Base-by-base conservation (phyloP, 345 rosid species). In the Eucalyptus marginata region DNA sequence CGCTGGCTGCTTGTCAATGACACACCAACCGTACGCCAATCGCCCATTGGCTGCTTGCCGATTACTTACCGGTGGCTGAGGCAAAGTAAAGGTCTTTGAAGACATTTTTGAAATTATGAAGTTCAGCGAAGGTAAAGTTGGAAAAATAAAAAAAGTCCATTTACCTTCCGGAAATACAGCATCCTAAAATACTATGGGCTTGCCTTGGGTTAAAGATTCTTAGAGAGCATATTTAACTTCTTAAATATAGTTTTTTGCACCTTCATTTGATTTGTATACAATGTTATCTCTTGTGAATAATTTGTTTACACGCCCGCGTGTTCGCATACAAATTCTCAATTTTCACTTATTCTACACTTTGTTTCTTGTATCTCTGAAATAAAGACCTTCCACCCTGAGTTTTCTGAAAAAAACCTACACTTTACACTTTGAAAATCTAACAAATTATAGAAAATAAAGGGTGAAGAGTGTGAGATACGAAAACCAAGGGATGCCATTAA, bases 11-110 rank as follows among this genome's bases (percentile, higher is more conserved):
- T 56, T 56, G 62, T 56, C 29, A 24, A 4, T 24, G 29, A 52
- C 58, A 52, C 58, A 52, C 58, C 25, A 18, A 52, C 24, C 10
- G 2, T 52, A 18, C 4, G 1, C 24, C 24, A 18, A 52, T 52
- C 1, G 29, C 27, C 9, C 62, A 56, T 24, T 25, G 29, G 62
- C 0, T 10, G 13, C 62, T 9, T 56, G 29, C 2, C 6, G 0
- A 25, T 56, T 56, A 25, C 29, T 56, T 22, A 25, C 3, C 3
- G 2, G 6, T 56, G 62, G 62, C 6, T 56, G 0, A 56, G 62
- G 1, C 62, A 56, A 56, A 56, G 29, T 56, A 24, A 10, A 56
- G 6, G 13, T 56, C 13, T 56, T 56, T 22, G 6, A 56, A 56
- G 12, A 56, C 5, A 56, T 24, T 56, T 22, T 56, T 24, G 12